Conservation (phyloP, 2,329 filamentous ascomycete species). For the Akanthomyces lecanii region DNA sequence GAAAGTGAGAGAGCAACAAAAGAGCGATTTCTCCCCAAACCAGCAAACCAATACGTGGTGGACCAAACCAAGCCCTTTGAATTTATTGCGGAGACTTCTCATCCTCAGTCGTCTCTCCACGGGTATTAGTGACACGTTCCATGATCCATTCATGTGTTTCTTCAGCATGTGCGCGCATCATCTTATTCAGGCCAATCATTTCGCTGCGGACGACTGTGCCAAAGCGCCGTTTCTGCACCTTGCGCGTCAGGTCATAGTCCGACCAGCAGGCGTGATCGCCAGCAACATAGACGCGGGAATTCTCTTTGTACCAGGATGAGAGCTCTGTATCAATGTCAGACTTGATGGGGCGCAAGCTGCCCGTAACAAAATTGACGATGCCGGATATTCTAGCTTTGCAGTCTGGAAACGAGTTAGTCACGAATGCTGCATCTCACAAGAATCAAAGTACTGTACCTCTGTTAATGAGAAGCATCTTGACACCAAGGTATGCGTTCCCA, state of each 20-base stretch:
- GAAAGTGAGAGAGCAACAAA: background rate
- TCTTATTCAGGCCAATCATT: constrained; percentile 45
- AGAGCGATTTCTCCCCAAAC: background rate
- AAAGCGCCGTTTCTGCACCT: constrained; percentile 57
- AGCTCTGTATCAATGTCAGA: constrained; percentile 72
- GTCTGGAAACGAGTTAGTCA: constrained; percentile 35
- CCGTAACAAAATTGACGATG: constrained; percentile 77
- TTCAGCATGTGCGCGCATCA: constrained; percentile 52
- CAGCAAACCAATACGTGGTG: background rate
- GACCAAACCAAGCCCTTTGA: background rate
- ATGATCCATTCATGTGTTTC: constrained; percentile 52
- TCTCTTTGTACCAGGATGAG: constrained; percentile 76
- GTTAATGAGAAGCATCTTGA: constrained; percentile 75
- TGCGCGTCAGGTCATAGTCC: constrained; percentile 55
- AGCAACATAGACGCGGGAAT: constrained; percentile 76
- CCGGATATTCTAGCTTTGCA: constrained; percentile 66
- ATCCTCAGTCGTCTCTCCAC: constrained; percentile 47
- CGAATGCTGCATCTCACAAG: background rate
- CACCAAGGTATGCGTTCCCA: constrained; percentile 80
- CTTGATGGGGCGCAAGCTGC: constrained; percentile 70
- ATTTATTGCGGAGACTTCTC: constrained; percentile 33
- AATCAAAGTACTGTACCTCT: constrained; percentile 48
- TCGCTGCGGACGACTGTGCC: constrained; percentile 53
- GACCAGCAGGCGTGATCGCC: constrained; percentile 72
- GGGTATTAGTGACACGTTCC: constrained; percentile 33